Base-by-base conservation (phyloP, 2,329 filamentous ascomycete genomes). In the Ascomycota sp. region DNA sequence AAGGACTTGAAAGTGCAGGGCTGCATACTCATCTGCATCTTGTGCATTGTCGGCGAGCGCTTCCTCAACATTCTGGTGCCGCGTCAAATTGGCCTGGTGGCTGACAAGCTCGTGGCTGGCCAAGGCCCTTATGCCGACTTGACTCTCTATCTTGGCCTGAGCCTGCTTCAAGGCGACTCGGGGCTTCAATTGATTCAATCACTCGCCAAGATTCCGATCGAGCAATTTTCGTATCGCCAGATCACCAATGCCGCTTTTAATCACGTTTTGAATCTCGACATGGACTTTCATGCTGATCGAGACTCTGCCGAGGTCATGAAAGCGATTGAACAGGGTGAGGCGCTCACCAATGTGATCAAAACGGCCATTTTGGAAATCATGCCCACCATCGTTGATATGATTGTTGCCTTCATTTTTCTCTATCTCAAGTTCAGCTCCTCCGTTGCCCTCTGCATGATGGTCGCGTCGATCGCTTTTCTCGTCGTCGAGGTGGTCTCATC, bases 261-360 rank as follows among this genome's bases (percentile, higher is more conserved):
- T 36, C 73, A 80, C 37, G 62, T 80, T 27, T 71, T 81, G 62
- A 59, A 56, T n/a, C 57, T 79, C 1, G 74, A 71, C 0, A 74
- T 74, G 54, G 72, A 78, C 39, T 80, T 78, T 35, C 75, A 81
- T 45, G 68, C 69, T 12, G 62, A 64, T 33, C 74, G 75, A 40
- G 62, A 67, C 35, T 72, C 69, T 1, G 72, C 69, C 2, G 68
- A 76, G 39, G 57, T 80, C 0, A 67, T 72, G 47, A 66, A 69
- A 40, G 65, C 71, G 3, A 62, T 79, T n/a, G 59, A 65, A 33
- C 72, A 76, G 41, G 76, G 71, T 0, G 57, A 62, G 29, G 62
- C 68, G 2, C 53, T 79, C 9, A 66, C 66, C 30, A 56, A 65
- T 28, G 50, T 79, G 2, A 53, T 78, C 9, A 31, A 35, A 27